phyloP scores from a whole-genome alignment of 768 basidiomycete genomes.

The Asterophora lycoperdoides region DNA sequence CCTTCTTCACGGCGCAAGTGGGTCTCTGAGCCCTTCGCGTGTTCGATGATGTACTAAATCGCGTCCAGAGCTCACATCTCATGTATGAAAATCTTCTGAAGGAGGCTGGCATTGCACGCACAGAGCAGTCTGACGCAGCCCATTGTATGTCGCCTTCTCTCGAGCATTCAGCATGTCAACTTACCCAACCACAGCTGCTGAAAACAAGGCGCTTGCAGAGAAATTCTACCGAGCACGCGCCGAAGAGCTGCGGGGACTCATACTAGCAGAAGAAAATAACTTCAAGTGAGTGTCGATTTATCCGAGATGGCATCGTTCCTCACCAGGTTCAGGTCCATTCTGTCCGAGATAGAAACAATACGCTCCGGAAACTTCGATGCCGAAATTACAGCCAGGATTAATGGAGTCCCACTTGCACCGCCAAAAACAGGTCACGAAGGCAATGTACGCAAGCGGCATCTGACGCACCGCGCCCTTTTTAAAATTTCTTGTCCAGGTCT shows the following conservation, averaged over 20 bases:
- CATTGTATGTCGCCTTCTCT: slow-evolving; percentile 38
- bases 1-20: slow-evolving; percentile 69
- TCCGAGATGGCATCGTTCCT: neutral
- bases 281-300: slow-evolving; percentile 58
- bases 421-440: slow-evolving; percentile 4
- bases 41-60: slow-evolving; percentile 5
- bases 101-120: slow-evolving; percentile 52
- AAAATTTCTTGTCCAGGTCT: slow-evolving; percentile 1
- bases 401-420: slow-evolving; percentile 16
- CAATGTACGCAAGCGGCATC: neutral
- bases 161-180: neutral
- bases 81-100: slow-evolving; percentile 68
- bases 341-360: slow-evolving; percentile 75
- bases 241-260: slow-evolving; percentile 65
- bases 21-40: slow-evolving; percentile 17
- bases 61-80: slow-evolving; percentile 56
- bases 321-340: slow-evolving; percentile 44
- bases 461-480: neutral
- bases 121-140: slow-evolving; percentile 46
- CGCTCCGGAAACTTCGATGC: slow-evolving; percentile 63
- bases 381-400: slow-evolving; percentile 33
- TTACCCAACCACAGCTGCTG: slow-evolving; percentile 43
- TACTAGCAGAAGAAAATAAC: slow-evolving; percentile 65
- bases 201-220: slow-evolving; percentile 69
- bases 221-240: slow-evolving; percentile 69